phyloP scores from a whole-genome alignment of 495 filamentous ascomycete genomes.

The Talaromyces proteolyticus region DNA sequence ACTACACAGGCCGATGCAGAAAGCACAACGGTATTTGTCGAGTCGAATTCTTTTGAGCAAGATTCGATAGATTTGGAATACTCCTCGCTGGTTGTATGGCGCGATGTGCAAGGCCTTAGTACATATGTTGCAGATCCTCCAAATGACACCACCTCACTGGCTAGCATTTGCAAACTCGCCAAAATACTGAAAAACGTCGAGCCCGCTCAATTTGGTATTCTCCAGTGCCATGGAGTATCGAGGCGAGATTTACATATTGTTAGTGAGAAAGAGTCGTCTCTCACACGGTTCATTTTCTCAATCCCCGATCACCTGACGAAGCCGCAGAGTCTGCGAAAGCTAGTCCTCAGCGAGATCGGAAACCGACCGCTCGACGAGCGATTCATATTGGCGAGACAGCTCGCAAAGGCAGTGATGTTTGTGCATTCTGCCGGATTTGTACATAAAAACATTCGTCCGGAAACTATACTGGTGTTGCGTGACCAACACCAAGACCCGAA shows the following conservation, averaged over 20 bases:
- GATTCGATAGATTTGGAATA: not conserved
- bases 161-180: constrained; percentile 9
- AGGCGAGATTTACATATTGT: not conserved
- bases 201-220: constrained; percentile 42
- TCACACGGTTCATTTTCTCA: constrained; percentile 11
- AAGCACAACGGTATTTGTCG: not conserved
- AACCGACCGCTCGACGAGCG: constrained; percentile 13
- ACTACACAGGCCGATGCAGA: not conserved
- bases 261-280: not conserved
- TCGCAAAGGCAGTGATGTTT: constrained; percentile 30
- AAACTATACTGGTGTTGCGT: constrained; percentile 28
- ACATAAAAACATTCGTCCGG: constrained; percentile 42
- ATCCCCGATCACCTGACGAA: constrained; percentile 7
- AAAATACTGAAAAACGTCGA: constrained; percentile 33
- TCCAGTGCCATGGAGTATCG: constrained; percentile 36
- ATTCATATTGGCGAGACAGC: constrained; percentile 20
- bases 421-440: constrained; percentile 35
- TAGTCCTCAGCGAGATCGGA: constrained; percentile 3
- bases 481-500: constrained; percentile 4
- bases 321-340: constrained; percentile 18
- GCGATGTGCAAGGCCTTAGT: constrained; percentile 5
- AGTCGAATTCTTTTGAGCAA: constrained; percentile 13
- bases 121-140: constrained; percentile 1
- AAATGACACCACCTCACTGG: not conserved
- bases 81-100: constrained; percentile 8